Percentiles rank a stretch among this genome's conserved stretches.
phyloP scores from a whole-genome alignment of 352 stramenopile species.

The Phytophthora rubi region DNA sequence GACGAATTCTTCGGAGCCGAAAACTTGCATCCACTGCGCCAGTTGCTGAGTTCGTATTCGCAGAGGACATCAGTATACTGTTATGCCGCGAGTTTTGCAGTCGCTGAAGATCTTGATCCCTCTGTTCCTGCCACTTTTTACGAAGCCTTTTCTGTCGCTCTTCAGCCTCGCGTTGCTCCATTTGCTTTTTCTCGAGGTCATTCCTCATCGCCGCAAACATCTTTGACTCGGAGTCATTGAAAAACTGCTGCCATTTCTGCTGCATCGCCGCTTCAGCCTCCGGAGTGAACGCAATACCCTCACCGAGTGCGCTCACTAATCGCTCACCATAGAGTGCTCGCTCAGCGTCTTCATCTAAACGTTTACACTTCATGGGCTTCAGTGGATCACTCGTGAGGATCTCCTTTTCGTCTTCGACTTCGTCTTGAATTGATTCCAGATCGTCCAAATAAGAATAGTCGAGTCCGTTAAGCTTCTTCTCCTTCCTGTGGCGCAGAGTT shows the following conservation, averaged over 20 bases:
- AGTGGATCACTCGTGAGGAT: neutral
- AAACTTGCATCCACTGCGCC: constrained; percentile 43
- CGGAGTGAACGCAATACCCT: constrained; percentile 56
- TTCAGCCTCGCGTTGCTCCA: constrained; percentile 48
- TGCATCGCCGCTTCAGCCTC: constrained; percentile 59
- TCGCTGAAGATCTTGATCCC: constrained; percentile 52
- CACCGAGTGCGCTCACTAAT: constrained; percentile 39
- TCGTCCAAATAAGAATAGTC: constrained; percentile 8
- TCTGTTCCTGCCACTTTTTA: constrained; percentile 71
- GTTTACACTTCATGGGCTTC: constrained; percentile 6
- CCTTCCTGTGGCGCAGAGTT: constrained; percentile 3
- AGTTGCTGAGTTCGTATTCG: neutral
- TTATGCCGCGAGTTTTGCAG: constrained; percentile 39
- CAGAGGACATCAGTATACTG: constrained; percentile 3
- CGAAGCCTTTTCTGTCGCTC: constrained; percentile 60
- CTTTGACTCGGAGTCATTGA: constrained; percentile 52
- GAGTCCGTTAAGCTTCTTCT: neutral
- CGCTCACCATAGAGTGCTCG: constrained; percentile 53
- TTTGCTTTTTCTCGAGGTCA: constrained; percentile 50
- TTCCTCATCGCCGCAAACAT: constrained; percentile 66
- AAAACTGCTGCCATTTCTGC: constrained; percentile 69
- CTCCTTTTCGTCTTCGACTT: constrained; percentile 5
- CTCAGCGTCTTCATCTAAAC: constrained; percentile 45
- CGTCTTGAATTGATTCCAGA: constrained; percentile 22
- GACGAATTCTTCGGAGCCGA: constrained; percentile 49